phyloP scores from a whole-genome alignment of 768 basidiomycete species.

The Suillus alpinus region DNA sequence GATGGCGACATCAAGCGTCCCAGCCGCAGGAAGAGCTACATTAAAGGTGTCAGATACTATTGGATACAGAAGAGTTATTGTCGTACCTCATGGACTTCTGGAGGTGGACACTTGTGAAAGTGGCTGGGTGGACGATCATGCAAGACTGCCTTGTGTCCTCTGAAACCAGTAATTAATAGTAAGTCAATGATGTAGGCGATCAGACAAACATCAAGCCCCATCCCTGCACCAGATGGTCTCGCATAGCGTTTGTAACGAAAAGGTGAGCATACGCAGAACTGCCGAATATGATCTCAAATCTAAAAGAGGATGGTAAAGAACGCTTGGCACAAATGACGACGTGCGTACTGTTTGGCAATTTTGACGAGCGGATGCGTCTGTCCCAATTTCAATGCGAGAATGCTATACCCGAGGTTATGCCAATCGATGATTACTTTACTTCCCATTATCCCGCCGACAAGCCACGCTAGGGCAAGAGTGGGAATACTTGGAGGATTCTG shows the following conservation, averaged over 20 bases:
- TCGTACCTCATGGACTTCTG: constrained; percentile 75
- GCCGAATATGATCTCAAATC: constrained; percentile 85
- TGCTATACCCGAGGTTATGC: constrained; percentile 97
- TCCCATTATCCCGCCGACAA: constrained; percentile 63
- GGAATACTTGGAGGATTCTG: constrained; percentile 98
- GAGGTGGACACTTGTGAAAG: constrained; percentile 69
- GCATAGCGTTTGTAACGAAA: constrained; percentile 92
- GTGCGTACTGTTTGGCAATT: constrained; percentile 67
- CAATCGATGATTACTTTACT: constrained; percentile 95
- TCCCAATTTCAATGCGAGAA: constrained; percentile 83
- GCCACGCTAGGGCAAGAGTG: constrained; percentile 81
- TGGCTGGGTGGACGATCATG: constrained; percentile 89
- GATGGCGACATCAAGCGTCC: constrained; percentile 35
- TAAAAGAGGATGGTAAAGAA: constrained; percentile 27
- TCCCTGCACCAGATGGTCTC: constrained; percentile 58
- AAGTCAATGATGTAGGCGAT: background rate
- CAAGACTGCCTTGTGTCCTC: constrained; percentile 76
- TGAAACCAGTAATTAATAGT: constrained; percentile 29
- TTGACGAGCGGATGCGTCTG: constrained; percentile 63
- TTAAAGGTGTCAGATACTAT: constrained; percentile 2
- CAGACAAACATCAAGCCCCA: constrained; percentile 74
- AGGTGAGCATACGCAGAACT: constrained; percentile 81
- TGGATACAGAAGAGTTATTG: background rate
- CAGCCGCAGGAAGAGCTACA: constrained; percentile 51
- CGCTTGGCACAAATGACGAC: background rate